These are phyloP conservation scores for Fagus sylvatica DNA, from an alignment of 306 rosid genomes.

Conservation along the genomic window DNA sequence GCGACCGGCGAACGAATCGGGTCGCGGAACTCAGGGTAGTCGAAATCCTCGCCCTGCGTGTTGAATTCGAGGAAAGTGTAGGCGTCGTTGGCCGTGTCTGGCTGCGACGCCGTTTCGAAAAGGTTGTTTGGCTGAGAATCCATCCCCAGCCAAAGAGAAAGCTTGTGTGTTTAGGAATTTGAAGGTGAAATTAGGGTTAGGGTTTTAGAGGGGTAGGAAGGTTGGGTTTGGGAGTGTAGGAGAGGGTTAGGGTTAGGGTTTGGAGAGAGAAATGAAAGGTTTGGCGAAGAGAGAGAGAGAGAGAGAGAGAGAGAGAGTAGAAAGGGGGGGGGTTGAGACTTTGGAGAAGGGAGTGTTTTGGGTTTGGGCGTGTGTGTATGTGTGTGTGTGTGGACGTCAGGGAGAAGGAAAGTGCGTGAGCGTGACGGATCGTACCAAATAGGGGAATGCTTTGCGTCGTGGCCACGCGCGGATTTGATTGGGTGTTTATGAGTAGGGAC, in stretches of 20 bases:
- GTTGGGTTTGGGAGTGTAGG: background rate
- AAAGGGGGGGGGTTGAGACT: background rate
- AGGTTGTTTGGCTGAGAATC: constrained; percentile 85
- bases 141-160: constrained; percentile 35
- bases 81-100: constrained; percentile 92
- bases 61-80: constrained; percentile 98
- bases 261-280: constrained; percentile 29
- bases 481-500: background rate
- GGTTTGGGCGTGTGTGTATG: background rate
- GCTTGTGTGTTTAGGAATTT: constrained; percentile 11
- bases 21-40: constrained; percentile 93
- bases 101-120: constrained; percentile 95
- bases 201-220: constrained; percentile 34
- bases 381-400: background rate
- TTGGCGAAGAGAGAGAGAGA: constrained; percentile 9
- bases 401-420: background rate
- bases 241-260: constrained; percentile 63
- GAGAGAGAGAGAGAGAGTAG: constrained; percentile 12
- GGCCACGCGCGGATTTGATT: constrained; percentile 5
- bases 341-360: background rate
- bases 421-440: background rate
- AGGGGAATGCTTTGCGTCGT: background rate
- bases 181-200: constrained; percentile 22
- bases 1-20: constrained; percentile 85
- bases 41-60: constrained; percentile 98